These are phyloP conservation scores for Fusarium irregulare DNA, from an alignment of 2,329 filamentous ascomycete genomes.

Conservation along the genomic window DNA sequence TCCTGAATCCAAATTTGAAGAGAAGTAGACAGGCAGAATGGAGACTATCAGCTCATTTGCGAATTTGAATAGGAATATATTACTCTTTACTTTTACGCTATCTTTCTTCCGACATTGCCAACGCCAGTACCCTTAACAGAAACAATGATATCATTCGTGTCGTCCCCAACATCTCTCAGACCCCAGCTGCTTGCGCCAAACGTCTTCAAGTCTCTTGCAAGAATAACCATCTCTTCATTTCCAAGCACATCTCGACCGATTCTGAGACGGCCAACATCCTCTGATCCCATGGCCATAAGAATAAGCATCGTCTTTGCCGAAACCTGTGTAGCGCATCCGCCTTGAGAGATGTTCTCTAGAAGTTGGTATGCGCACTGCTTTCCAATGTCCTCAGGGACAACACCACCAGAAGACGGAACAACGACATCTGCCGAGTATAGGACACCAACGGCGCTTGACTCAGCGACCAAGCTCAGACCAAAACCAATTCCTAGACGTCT, in stretches of 20 bases:
- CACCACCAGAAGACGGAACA: slow-evolving; percentile 79
- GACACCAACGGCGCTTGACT: slow-evolving; percentile 83
- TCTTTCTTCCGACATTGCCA: slow-evolving; percentile 94
- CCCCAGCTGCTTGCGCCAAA: slow-evolving; percentile 95
- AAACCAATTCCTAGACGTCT: slow-evolving; percentile 87
- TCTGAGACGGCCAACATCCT: slow-evolving; percentile 90
- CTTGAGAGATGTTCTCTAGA: slow-evolving; percentile 82
- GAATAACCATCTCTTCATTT: slow-evolving; percentile 80
- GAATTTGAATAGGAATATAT: slow-evolving; percentile 36
- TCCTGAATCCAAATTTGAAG: too few relatives aligned
- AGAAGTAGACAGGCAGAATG: background rate
- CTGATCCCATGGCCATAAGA: slow-evolving; percentile 97
- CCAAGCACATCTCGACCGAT: slow-evolving; percentile 85
- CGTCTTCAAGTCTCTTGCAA: slow-evolving; percentile 86
- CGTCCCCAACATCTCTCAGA: slow-evolving; percentile 76
- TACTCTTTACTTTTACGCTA: slow-evolving; percentile 61
- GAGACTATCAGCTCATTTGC: background rate
- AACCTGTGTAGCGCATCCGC: slow-evolving; percentile 81
- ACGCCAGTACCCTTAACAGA: slow-evolving; percentile 94
- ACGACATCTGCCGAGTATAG: slow-evolving; percentile 89
- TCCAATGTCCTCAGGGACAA: slow-evolving; percentile 90
- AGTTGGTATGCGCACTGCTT: slow-evolving; percentile 89
- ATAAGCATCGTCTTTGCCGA: slow-evolving; percentile 81
- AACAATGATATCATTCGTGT: slow-evolving; percentile 80
- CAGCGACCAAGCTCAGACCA: slow-evolving; percentile 88